Percentiles rank a stretch among this genome's conserved stretches.
phyloP scores from a whole-genome alignment of 1,284 basidiomycete genomes.

The Tylopilus sp. region DNA sequence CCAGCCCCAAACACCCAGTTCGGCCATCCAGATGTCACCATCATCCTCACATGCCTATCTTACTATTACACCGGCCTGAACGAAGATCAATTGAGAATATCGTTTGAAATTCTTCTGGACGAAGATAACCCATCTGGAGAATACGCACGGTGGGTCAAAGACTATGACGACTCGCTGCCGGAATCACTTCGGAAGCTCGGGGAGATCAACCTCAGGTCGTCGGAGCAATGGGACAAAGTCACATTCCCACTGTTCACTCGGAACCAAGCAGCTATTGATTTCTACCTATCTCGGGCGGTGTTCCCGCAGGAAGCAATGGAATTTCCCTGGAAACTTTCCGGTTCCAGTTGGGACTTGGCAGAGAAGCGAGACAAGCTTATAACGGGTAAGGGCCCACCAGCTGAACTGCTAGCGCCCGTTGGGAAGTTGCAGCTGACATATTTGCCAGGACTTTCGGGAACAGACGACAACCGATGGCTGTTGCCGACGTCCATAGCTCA shows the following conservation, averaged over 20 bases:
- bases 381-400: conserved; percentile 8
- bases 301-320: conserved; percentile 48
- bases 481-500: conserved; percentile 13
- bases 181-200: conserved; percentile 40
- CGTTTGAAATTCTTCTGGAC: conserved; percentile 52
- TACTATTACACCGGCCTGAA: conserved; percentile 62
- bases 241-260: conserved; percentile 48
- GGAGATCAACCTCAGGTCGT: conserved; percentile 54
- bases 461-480: conserved; percentile 9
- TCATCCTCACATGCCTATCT: conserved; percentile 59
- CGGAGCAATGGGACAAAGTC: conserved; percentile 41
- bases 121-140: conserved; percentile 54
- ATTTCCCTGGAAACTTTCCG: conserved; percentile 55
- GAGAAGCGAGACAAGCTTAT: conserved; percentile 26
- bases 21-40: conserved; percentile 62
- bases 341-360: conserved; percentile 64
- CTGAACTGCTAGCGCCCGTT: no score
- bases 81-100: conserved; percentile 46
- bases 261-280: conserved; percentile 57
- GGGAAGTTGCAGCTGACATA: no score
- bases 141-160: conserved; percentile 55
- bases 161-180: conserved; percentile 31
- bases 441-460: conserved; percentile 17
- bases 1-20: conserved; percentile 63
- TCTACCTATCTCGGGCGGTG: conserved; percentile 50